Percentiles rank a stretch among this genome's conserved stretches.
Conservation (phyloP, 2,329 filamentous ascomycete species). For the Penicillium occitanis region DNA sequence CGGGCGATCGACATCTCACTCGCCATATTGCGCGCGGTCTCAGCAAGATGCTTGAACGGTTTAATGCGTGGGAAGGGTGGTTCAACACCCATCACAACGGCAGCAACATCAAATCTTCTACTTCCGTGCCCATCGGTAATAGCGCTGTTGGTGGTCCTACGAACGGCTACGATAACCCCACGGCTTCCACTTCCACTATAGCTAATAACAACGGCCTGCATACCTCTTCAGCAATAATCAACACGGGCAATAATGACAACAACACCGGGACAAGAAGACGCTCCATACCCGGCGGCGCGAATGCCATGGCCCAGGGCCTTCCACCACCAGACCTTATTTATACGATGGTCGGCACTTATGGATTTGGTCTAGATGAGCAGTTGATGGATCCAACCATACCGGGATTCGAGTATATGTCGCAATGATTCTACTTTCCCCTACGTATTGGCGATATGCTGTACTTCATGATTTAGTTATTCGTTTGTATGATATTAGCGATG, state of each 20-base stretch:
- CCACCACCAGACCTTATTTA: conserved; percentile 44
- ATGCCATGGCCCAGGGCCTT: conserved; percentile 44
- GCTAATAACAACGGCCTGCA: neutral
- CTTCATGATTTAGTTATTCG: neutral
- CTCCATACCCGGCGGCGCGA: conserved; percentile 42
- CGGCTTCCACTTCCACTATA: neutral
- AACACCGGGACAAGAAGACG: conserved; percentile 16
- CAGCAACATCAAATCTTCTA: conserved; percentile 14
- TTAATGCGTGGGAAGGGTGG: conserved; percentile 43
- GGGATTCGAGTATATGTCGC: conserved; percentile 41
- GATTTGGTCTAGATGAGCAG: conserved; percentile 44
- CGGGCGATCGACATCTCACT: conserved; percentile 44
- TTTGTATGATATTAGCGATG: neutral
- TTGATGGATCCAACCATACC: conserved; percentile 44
- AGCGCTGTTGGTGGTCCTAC: neutral
- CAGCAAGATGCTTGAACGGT: conserved; percentile 44
- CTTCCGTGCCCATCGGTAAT: neutral
- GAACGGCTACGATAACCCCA: conserved; percentile 1
- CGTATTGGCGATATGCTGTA: neutral
- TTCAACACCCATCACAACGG: conserved; percentile 13
- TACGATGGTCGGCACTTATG: conserved; percentile 47
- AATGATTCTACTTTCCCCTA: conserved; percentile 15
- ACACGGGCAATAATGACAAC: neutral
- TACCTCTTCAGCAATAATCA: neutral
- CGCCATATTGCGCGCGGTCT: conserved; percentile 44